Evolutionary conservation across 306 rosid species (phyloP), one percentile per base, ranked within the genome.

Genomic region (Alnus rubra): DNA sequence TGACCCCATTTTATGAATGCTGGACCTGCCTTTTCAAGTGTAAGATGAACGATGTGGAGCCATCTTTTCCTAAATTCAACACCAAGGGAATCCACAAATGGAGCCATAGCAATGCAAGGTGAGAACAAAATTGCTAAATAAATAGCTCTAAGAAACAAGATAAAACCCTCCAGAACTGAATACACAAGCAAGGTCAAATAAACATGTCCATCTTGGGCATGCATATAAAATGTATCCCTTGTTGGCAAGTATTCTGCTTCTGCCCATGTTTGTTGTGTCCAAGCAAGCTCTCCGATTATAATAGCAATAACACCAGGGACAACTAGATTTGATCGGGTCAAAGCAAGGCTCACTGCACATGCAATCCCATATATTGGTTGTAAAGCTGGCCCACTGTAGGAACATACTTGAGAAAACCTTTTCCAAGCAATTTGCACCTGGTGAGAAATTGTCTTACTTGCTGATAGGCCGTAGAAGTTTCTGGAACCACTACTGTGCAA

Each of bases 1-100:
- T 91, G 97, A 74, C 96, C 97, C 97, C 97, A 93, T 75, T 93
- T 93, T 63, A 90, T 93, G 75, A 93, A 91, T 13, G 94, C 92
- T 0, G 97, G 91, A 67, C 96, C 96, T 74, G 96, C 97, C 3
- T 85, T 88, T 82, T 88, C 94, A 75, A 93, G 87, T 12, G 94
- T 82, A 58, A 49, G 82, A 37, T 82, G 91, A 15, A 93, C 90
- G 59, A 81, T 63, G 65, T 45, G 90, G 59, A 91, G 82, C 97
- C 97, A 91, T 71, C 73, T 81, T 89, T 84, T 86, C 78, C 97
- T 86, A 81, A 76, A 90, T 54, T 80, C 77, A 72, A 54, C n/a
- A 47, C 97, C 96, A 31, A 84, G 78, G 72, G 44, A 78, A 68
- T 78, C 82, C 67, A 79, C 91, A 44, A 91, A 89, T 52, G 93